These are phyloP conservation scores for Umbelopsis sp. DNA, from an alignment of 192 early-diverging fungal species.

Conservation along the genomic window DNA sequence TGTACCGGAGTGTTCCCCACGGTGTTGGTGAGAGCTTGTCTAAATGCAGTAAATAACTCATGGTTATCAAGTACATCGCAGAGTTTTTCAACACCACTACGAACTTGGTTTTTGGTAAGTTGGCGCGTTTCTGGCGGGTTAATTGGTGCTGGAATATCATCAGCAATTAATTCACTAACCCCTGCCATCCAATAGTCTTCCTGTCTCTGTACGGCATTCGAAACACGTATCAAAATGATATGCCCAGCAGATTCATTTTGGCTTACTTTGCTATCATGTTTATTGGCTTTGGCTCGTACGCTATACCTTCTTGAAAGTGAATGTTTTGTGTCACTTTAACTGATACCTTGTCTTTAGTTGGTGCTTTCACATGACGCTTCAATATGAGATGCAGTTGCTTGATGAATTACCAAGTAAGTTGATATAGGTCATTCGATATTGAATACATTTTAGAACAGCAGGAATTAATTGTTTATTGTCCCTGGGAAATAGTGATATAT, in stretches of 20 bases:
- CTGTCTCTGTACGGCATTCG: slow-evolving; percentile 63
- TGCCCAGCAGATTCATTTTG: slow-evolving; percentile 56
- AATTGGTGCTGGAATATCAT: background rate
- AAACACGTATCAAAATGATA: slow-evolving; percentile 44
- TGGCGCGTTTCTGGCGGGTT: background rate
- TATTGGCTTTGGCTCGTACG: slow-evolving; percentile 66
- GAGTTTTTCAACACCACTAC: slow-evolving; percentile 81
- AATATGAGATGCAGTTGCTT: slow-evolving; percentile 70
- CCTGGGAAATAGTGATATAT: slow-evolving; percentile 53
- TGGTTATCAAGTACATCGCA: slow-evolving; percentile 58
- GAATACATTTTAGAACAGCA: background rate
- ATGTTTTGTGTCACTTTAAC: too few species aligned
- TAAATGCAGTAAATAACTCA: slow-evolving; percentile 6
- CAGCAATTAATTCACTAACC: background rate
- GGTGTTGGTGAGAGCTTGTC: background rate
- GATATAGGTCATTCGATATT: background rate
- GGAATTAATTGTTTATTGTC: background rate
- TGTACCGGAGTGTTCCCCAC: background rate
- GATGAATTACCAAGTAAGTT: slow-evolving; percentile 79
- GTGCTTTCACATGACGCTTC: slow-evolving; percentile 78
- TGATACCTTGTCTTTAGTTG: slow-evolving; percentile 35
- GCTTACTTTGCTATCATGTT: slow-evolving; percentile 61
- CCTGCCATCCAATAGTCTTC: slow-evolving; percentile 35
- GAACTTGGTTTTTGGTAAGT: slow-evolving; percentile 63
- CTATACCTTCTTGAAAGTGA: background rate